Conservation (phyloP, 1,284 basidiomycete genomes). For the Malassezia pachydermatis region DNA sequence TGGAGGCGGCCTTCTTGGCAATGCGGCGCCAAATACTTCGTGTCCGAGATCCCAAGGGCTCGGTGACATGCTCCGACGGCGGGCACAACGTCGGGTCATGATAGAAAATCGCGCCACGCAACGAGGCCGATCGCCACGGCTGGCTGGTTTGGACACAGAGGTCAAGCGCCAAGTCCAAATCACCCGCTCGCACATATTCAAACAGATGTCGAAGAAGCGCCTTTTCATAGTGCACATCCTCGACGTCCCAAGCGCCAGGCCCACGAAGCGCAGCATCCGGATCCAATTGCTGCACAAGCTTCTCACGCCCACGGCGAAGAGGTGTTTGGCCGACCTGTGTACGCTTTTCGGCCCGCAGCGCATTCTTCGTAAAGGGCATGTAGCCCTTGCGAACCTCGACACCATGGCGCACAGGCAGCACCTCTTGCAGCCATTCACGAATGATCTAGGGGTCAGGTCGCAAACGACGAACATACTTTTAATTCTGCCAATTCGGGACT, state of each 20-base stretch:
- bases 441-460: conserved; percentile 22
- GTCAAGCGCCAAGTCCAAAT: conserved; percentile 69
- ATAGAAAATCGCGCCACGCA: conserved; percentile 59
- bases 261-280: conserved; percentile 36
- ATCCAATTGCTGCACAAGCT: conserved; percentile 36
- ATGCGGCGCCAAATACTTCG: conserved; percentile 42
- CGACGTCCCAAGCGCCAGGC: conserved; percentile 33
- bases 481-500: conserved; percentile 39
- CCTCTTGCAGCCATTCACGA: conserved; percentile 44
- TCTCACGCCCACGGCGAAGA: conserved; percentile 18
- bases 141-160: conserved; percentile 73
- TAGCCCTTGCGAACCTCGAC: conserved; percentile 47
- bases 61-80: not conserved
- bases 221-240: conserved; percentile 58
- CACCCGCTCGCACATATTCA: conserved; percentile 67
- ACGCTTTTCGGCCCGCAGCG: conserved; percentile 36
- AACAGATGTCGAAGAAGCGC: conserved; percentile 64
- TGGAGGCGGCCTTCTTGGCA: conserved; percentile 32
- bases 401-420: conserved; percentile 27
- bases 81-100: conserved; percentile 23
- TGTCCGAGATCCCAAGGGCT: conserved; percentile 37
- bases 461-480: conserved; percentile 14
- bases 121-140: conserved; percentile 78
- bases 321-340: conserved; percentile 18
- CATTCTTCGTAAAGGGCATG: conserved; percentile 42